Conservation (phyloP, 345 rosid species). For the Salix dunnii region DNA sequence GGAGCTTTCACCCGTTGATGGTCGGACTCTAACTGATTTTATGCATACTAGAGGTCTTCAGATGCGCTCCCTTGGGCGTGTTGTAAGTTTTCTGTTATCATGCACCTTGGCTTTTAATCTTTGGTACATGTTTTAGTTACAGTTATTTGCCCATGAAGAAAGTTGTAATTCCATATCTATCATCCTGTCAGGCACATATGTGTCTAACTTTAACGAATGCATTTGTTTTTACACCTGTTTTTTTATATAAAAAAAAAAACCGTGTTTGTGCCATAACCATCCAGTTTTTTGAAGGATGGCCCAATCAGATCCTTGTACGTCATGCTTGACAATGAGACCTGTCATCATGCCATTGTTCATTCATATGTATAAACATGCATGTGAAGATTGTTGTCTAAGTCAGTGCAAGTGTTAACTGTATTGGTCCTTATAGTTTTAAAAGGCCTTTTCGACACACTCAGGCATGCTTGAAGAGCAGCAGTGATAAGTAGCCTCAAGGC, state of each 20-base stretch:
- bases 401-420: not conserved
- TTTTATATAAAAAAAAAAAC: not conserved
- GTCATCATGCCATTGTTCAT: not conserved
- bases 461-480: not conserved
- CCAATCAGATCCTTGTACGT: not conserved
- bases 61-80: conserved; percentile 90
- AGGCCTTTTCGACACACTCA: not conserved
- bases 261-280: not conserved
- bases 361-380: not conserved
- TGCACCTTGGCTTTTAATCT: conserved; percentile 17
- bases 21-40: conserved; percentile 95
- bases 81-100: conserved; percentile 54
- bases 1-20: conserved; percentile 99
- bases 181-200: not conserved
- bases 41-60: conserved; percentile 99
- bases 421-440: not conserved
- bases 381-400: not conserved
- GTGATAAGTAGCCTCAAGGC: not conserved
- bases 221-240: not conserved
- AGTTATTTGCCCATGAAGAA: not conserved
- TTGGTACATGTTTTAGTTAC: not conserved
- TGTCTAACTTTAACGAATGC: not conserved
- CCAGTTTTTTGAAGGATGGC: not conserved
- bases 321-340: not conserved
- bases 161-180: not conserved